Base-by-base conservation (phyloP, 2,329 filamentous ascomycete genomes). In the Cladosporium sp. region DNA sequence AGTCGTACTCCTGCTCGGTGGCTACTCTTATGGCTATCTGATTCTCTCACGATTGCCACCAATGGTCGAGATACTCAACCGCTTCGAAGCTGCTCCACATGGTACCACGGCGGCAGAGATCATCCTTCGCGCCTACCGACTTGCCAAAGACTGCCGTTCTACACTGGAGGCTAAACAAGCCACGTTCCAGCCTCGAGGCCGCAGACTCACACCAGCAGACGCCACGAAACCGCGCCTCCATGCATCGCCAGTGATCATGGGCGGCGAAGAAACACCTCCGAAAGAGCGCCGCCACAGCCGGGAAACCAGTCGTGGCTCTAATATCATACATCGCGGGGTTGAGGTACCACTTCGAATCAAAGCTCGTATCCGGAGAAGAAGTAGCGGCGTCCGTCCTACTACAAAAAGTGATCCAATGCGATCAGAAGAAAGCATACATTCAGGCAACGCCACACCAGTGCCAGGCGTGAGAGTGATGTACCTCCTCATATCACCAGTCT, bases 21-120 rank as follows among this genome's bases (percentile, higher is more conserved):
- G 92, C 12, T 97, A 97, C 72, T 96, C 92, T 0, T 97, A 97
- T 72, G 94, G 94, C 43, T 90, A 91, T 4, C 82, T 96, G 69
- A 84, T 97, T 39, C 86, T 90, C 2, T 85, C 83, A 0, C 85
- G 88, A 59, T 80, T 96, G 0, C 90, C 91, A 0, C 78, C 85
- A 0, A 74, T 79, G 0, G 60, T 72, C 0, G 68, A 67, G 0
- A 83, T 95, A 28, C 73, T 90, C 22, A 72, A 79, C 1, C 74
- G 81, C 1, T 91, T 94, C 65, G 69, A 75, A 7, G 71, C 75
- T 0, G 81, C 84, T 0, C 64, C 74, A 3, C 66, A 71, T n/a
- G 84, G 80, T 39, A 85, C 85, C 0, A 74, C 85, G 4, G 81
- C 85, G 0, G 81, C 85, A 14, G 88, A 91, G 66, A 89, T 96